A percentile compares a stretch with the other conserved stretches of the same genome.
Evolutionary conservation across 345 rosid species (phyloP).

Genomic region (Ailanthus altissimus): DNA sequence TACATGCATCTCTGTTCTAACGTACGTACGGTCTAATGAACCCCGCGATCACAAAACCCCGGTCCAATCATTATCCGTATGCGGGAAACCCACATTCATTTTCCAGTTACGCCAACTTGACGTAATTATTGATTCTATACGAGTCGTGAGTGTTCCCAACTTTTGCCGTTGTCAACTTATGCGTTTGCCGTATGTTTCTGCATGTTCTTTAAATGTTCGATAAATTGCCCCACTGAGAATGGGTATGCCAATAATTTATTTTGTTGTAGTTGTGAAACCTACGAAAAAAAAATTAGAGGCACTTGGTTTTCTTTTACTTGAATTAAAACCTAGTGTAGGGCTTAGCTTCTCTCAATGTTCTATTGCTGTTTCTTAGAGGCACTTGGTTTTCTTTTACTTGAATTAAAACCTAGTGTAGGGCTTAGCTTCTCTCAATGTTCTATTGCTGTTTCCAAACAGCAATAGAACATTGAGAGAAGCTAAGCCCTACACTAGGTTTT

Average conservation of each 20-base stretch:
- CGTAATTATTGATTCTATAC: neutral
- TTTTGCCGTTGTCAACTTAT: neutral
- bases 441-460: no score
- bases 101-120: neutral
- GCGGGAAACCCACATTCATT: no score
- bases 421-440: neutral
- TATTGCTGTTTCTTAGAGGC: no score
- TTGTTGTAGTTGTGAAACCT: neutral
- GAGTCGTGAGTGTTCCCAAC: neutral
- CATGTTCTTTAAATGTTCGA: slow-evolving; percentile 22
- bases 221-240: slow-evolving; percentile 25
- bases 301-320: neutral
- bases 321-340: neutral
- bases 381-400: neutral
- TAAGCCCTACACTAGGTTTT: neutral
- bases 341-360: neutral
- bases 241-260: neutral
- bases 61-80: no score
- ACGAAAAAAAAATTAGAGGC: no score
- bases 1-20: no score
- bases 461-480: neutral
- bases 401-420: neutral
- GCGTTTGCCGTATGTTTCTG: neutral
- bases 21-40: no score
- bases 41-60: no score